Evolutionary conservation across 1,284 basidiomycete genomes (phyloP).

Genomic region (Papiliotrema nemorosa): DNA sequence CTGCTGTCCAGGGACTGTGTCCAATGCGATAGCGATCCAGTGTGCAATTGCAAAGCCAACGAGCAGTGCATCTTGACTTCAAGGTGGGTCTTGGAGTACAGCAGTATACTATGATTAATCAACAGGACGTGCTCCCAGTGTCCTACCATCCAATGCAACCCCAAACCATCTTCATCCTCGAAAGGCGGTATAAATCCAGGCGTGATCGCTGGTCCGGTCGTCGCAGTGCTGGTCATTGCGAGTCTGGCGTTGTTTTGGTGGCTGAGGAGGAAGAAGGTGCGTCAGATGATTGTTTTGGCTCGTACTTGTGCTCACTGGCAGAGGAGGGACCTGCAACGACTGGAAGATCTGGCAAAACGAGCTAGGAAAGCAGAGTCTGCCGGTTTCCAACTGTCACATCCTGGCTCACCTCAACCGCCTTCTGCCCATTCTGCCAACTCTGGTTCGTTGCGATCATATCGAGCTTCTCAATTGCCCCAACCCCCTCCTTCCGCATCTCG

Average conservation of each 20-base stretch:
- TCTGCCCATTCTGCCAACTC: conserved; percentile 16
- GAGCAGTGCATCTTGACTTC: conserved; percentile 39
- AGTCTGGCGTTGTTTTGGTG: conserved; percentile 46
- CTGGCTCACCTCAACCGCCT: conserved; percentile 28
- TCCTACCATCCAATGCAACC: conserved; percentile 39
- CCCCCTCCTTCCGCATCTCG: conserved; percentile 8
- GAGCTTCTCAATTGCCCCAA: conserved; percentile 6
- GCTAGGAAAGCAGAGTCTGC: conserved; percentile 46
- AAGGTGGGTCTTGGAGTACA: conserved; percentile 24
- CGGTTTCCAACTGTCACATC: conserved; percentile 39
- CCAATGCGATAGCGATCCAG: conserved; percentile 32
- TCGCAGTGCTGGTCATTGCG: conserved; percentile 44
- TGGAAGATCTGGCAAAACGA: conserved; percentile 44
- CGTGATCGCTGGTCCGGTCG: conserved; percentile 47
- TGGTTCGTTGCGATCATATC: conserved; percentile 1
- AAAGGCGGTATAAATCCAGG: conserved; percentile 40
- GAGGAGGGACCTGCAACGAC: conserved; percentile 42
- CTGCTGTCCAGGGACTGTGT: conserved; percentile 31
- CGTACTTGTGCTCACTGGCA: conserved; percentile 13
- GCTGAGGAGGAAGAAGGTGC: conserved; percentile 46
- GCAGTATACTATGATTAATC: background rate
- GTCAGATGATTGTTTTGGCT: background rate
- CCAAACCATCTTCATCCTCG: conserved; percentile 13
- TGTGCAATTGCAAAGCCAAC: conserved; percentile 35
- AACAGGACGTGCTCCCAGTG: conserved; percentile 44